Evolutionary conservation across 2,329 filamentous ascomycete genomes (phyloP).

Genomic region (Neonectria coccinea): DNA sequence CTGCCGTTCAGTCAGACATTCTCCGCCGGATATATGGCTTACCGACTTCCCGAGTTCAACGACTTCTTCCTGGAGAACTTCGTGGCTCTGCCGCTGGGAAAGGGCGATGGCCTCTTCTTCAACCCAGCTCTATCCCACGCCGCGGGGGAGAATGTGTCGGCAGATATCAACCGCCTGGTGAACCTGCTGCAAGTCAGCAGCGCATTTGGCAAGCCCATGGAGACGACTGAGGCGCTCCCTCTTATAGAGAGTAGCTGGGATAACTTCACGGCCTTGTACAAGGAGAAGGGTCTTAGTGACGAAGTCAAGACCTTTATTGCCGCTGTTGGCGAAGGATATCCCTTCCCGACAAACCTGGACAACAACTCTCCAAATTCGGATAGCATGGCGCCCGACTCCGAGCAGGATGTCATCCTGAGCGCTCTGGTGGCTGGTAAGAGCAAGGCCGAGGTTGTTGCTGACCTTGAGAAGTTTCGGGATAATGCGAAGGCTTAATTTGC

Average conservation of each 20-base stretch:
- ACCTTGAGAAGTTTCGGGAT: slow-evolving; percentile 47
- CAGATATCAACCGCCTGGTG: slow-evolving; percentile 63
- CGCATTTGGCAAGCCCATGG: slow-evolving; percentile 74
- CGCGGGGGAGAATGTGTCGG: slow-evolving; percentile 66
- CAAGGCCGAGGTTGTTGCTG: slow-evolving; percentile 54
- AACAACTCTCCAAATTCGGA: slow-evolving; percentile 64
- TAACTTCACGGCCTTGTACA: slow-evolving; percentile 48
- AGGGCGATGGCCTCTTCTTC: slow-evolving; percentile 73
- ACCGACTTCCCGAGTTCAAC: slow-evolving; percentile 63
- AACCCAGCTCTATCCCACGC: slow-evolving; percentile 73
- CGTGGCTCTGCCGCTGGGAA: slow-evolving; percentile 62
- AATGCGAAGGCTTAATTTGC: slow-evolving; percentile 29
- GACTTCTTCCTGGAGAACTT: slow-evolving; percentile 65
- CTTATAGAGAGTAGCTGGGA: slow-evolving; percentile 61
- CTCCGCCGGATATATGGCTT: slow-evolving; percentile 68
- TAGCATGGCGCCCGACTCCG: slow-evolving; percentile 70
- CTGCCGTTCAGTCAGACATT: slow-evolving; percentile 71
- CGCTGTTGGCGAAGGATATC: slow-evolving; percentile 68
- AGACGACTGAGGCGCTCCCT: slow-evolving; percentile 65
- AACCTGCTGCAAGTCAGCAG: slow-evolving; percentile 72
- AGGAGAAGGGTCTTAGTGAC: slow-evolving; percentile 52
- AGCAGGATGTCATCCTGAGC: slow-evolving; percentile 63
- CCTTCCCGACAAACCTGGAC: slow-evolving; percentile 73
- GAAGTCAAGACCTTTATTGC: slow-evolving; percentile 60
- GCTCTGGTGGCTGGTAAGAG: slow-evolving; percentile 57